phyloP scores from a whole-genome alignment of 192 early-diverging fungal genomes.

The Allomyces macrogynus region DNA sequence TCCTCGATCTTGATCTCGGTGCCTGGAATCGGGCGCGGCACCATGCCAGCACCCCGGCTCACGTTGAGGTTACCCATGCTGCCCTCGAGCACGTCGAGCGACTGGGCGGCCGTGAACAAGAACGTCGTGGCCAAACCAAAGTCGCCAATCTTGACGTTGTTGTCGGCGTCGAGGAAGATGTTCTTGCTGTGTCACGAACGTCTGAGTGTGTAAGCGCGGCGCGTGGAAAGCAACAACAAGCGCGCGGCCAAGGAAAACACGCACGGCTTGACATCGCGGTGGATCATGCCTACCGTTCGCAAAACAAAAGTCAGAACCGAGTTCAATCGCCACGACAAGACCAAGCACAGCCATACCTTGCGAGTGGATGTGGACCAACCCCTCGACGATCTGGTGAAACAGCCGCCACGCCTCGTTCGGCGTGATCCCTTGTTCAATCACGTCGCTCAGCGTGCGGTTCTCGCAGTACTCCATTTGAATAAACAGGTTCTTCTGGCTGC shows the following conservation, averaged over 20 bases:
- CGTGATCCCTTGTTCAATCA: constrained; percentile 57
- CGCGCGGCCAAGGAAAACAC: constrained; percentile 1
- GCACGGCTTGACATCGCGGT: constrained; percentile 75
- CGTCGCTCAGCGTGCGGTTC: constrained; percentile 65
- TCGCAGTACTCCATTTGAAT: constrained; percentile 99
- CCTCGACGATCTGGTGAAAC: constrained; percentile 80
- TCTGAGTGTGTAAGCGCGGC: too few relatives aligned
- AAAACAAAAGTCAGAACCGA: neutral
- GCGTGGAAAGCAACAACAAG: too few relatives aligned
- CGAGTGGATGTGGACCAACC: constrained; percentile 68
- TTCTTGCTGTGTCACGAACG: neutral
- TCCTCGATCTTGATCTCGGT: neutral
- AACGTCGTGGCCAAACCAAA: constrained; percentile 50
- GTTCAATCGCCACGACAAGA: too few relatives aligned
- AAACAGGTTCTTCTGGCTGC: constrained; percentile 34
- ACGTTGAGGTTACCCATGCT: too few relatives aligned
- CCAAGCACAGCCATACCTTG: constrained; percentile 40
- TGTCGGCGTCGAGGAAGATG: constrained; percentile 20
- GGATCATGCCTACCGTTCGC: constrained; percentile 32
- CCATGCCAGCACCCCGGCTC: too few relatives aligned
- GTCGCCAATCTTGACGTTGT: constrained; percentile 42
- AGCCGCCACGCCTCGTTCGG: constrained; percentile 64
- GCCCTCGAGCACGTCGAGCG: too few relatives aligned
- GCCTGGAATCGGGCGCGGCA: too few relatives aligned
- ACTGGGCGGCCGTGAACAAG: neutral